These are phyloP conservation scores for Salix udensis DNA, from an alignment of 345 rosid species.

Conservation along the genomic window DNA sequence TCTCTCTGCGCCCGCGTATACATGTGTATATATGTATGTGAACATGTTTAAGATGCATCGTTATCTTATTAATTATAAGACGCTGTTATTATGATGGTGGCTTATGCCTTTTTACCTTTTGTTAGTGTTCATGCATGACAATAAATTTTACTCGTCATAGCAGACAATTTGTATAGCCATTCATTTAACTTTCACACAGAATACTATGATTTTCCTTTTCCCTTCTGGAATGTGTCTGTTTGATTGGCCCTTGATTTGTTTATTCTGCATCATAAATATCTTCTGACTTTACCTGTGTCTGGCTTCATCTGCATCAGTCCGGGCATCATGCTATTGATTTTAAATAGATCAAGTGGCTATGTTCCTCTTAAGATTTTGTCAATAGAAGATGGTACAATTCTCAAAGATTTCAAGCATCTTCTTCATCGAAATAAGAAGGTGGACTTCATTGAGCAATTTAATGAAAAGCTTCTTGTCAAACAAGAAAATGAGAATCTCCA, in stretches of 20 bases:
- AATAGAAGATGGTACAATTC: constrained; percentile 96
- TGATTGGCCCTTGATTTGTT: not conserved
- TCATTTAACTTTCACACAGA: not conserved
- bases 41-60: not conserved
- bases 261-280: not conserved
- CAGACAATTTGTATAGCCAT: not conserved
- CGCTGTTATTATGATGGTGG: not conserved
- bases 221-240: not conserved
- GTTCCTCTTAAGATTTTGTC: constrained; percentile 85
- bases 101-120: not conserved
- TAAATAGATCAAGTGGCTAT: constrained; percentile 66
- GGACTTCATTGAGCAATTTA: constrained; percentile 95
- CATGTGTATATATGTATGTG: not conserved
- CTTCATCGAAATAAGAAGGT: constrained; percentile 96
- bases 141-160: not conserved
- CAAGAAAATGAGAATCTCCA: constrained; percentile 98
- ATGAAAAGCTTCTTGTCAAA: constrained; percentile 97
- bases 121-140: not conserved
- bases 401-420: constrained; percentile 80
- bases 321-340: constrained; percentile 92
- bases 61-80: not conserved
- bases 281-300: constrained; percentile 6
- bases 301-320: constrained; percentile 50
- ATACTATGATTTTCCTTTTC: not conserved
- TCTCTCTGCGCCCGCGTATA: not conserved